Percentiles rank a stretch among this genome's conserved stretches.
Conservation (phyloP, 805 yeast species). For the Kurtzmaniella fragi region DNA sequence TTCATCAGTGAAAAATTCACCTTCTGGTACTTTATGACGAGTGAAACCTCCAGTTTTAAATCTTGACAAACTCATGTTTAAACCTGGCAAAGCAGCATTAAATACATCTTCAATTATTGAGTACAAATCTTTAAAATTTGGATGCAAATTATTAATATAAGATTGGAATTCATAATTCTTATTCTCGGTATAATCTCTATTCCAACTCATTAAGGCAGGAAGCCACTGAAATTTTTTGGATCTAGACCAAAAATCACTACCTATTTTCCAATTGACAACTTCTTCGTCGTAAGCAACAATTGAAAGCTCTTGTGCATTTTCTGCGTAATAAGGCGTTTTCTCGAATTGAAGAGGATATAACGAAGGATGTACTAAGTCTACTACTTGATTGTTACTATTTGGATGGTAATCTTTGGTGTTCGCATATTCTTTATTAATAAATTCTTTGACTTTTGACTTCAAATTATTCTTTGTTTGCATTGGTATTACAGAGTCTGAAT, state of each 20-base stretch:
- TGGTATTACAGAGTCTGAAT: constrained; percentile 14
- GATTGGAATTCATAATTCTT: constrained; percentile 14
- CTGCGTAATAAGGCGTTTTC: constrained; percentile 13
- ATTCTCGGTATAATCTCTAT: too few relatives aligned
- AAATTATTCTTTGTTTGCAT: constrained; percentile 8
- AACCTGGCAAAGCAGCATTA: constrained; percentile 24
- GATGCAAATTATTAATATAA: constrained; percentile 39
- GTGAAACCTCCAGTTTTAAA: constrained; percentile 12
- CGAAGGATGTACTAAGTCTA: constrained; percentile 39
- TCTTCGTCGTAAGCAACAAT: constrained; percentile 8
- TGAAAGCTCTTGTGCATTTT: background rate
- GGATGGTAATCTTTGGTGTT: constrained; percentile 32
- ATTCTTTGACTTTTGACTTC: constrained; percentile 3
- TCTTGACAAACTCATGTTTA: constrained; percentile 22
- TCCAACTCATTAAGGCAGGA: constrained; percentile 18
- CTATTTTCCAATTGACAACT: constrained; percentile 9
- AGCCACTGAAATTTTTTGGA: constrained; percentile 33
- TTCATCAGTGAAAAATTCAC: constrained; percentile 13
- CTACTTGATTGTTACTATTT: constrained; percentile 27
- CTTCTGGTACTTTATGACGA: constrained; percentile 11
- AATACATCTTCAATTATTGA: constrained; percentile 23
- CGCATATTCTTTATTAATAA: constrained; percentile 5
- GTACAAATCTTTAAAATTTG: constrained; percentile 22
- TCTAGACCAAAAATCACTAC: constrained; percentile 9
- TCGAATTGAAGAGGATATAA: constrained; percentile 31